phyloP scores from a whole-genome alignment of 805 yeast species.

The Cyberlindnera mississippiensis region DNA sequence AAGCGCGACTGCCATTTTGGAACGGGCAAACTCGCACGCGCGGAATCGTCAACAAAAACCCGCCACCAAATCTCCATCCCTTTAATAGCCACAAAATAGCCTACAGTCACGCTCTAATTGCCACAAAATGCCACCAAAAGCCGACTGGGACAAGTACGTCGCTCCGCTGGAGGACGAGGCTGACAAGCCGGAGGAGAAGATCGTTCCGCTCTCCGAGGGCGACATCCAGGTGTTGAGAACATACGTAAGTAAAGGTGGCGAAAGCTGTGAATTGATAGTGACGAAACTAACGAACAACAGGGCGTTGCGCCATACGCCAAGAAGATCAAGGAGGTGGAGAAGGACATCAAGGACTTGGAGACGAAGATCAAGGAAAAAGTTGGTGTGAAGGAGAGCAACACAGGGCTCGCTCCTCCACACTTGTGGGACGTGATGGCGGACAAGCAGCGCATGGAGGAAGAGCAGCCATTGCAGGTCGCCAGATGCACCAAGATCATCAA shows the following conservation, averaged over 20 bases:
- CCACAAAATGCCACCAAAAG: constrained; percentile 87
- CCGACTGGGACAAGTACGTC: constrained; percentile 96
- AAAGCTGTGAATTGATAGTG: too few relatives aligned
- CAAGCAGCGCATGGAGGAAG: constrained; percentile 86
- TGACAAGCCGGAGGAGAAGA: constrained; percentile 57
- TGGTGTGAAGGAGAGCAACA: constrained; percentile 92
- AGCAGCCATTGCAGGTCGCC: constrained; percentile 97
- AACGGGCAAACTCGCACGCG: constrained; percentile 1
- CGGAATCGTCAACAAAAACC: background rate
- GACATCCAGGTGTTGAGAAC: constrained; percentile 97
- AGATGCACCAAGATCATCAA: constrained; percentile 96
- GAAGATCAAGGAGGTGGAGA: constrained; percentile 75
- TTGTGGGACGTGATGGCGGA: constrained; percentile 98
- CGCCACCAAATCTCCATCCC: background rate
- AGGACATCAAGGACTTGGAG: constrained; percentile 82
- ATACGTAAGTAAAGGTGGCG: constrained; percentile 41
- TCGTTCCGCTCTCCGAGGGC: constrained; percentile 87
- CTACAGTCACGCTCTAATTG: too few relatives aligned
- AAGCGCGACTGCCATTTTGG: constrained; percentile 4
- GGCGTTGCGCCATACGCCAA: constrained; percentile 96
- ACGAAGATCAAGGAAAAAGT: constrained; percentile 88
- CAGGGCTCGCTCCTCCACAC: constrained; percentile 96
- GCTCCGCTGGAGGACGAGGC: constrained; percentile 71
- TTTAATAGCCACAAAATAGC: too few relatives aligned
- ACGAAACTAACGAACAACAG: constrained; percentile 17